phyloP scores from a whole-genome alignment of 495 filamentous ascomycete genomes.

The Parmelia sp. region DNA sequence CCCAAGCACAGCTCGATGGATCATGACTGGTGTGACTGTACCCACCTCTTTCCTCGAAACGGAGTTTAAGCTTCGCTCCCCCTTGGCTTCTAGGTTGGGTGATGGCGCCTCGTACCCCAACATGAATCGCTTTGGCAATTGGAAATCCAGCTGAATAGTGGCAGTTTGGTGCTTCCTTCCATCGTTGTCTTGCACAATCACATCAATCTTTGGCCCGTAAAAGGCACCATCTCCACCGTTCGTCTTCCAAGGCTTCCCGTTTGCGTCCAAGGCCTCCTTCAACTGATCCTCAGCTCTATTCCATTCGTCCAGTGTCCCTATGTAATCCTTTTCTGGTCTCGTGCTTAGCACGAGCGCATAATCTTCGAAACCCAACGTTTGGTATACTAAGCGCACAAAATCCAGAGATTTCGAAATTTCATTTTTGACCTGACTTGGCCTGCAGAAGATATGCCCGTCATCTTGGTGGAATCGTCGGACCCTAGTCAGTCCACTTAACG shows the following conservation, averaged over 20 bases:
- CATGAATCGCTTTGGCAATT: constrained; percentile 76
- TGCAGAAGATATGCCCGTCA: constrained; percentile 92
- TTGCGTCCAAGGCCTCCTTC: constrained; percentile 59
- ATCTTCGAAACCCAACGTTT: constrained; percentile 62
- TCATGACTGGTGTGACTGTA: constrained; percentile 66
- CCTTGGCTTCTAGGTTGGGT: constrained; percentile 56
- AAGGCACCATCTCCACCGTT: constrained; percentile 87
- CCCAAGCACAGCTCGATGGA: constrained; percentile 84
- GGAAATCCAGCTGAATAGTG: constrained; percentile 91
- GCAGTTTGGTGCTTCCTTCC: constrained; percentile 90
- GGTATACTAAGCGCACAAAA: constrained; percentile 75
- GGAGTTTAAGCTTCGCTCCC: constrained; percentile 40
- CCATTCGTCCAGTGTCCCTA: constrained; percentile 77
- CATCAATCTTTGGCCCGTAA: constrained; percentile 93
- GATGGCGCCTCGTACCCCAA: constrained; percentile 72
- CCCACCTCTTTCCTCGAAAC: constrained; percentile 42
- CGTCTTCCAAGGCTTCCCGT: constrained; percentile 59
- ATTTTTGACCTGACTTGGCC: constrained; percentile 69
- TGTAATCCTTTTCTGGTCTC: constrained; percentile 65
- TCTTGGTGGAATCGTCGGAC: constrained; percentile 94
- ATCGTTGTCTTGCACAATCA: constrained; percentile 72
- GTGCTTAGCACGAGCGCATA: constrained; percentile 79
- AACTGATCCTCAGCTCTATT: constrained; percentile 70
- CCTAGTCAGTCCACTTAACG: constrained; percentile 78
- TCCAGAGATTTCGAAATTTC: constrained; percentile 75